A percentile compares a stretch with the other conserved stretches of the same genome.
phyloP scores from a whole-genome alignment of 139 green algal species.

The Prasinococcaceae sp. region DNA sequence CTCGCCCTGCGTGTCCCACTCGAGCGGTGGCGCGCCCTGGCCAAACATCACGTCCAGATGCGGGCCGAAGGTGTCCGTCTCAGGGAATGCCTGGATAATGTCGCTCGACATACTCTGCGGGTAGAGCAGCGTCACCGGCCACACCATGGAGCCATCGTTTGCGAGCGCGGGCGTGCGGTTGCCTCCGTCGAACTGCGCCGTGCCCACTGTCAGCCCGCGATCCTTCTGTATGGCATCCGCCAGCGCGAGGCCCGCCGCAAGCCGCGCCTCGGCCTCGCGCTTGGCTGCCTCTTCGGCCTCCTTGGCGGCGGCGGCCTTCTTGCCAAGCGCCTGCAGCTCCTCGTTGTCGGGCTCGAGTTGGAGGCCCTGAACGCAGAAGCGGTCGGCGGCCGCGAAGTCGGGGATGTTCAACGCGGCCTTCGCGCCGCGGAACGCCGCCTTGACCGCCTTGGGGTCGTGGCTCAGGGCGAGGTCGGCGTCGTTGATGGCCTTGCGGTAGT shows the following conservation, averaged over 20 bases:
- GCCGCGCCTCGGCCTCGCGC: background rate
- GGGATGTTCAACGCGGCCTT: slow-evolving; percentile 48
- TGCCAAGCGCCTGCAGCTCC: slow-evolving; percentile 37
- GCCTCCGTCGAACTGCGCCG: background rate
- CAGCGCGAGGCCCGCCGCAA: slow-evolving; percentile 23
- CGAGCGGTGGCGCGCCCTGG: slow-evolving; percentile 44
- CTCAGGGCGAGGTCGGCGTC: slow-evolving; percentile 34
- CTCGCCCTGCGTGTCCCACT: slow-evolving; percentile 49
- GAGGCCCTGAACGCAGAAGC: slow-evolving; percentile 38
- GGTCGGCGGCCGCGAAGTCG: slow-evolving; percentile 29
- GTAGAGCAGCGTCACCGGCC: slow-evolving; percentile 79
- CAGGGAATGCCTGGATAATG: slow-evolving; percentile 56
- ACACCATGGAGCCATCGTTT: slow-evolving; percentile 14
- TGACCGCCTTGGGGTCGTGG: slow-evolving; percentile 37
- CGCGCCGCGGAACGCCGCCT: slow-evolving; percentile 44
- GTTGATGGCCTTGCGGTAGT: slow-evolving; percentile 52
- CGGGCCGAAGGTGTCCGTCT: slow-evolving; percentile 47
- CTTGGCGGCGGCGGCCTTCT: slow-evolving; percentile 20
- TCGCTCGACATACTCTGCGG: slow-evolving; percentile 65
- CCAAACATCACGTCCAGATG: slow-evolving; percentile 66
- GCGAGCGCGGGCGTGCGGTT: background rate
- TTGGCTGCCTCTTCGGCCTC: background rate
- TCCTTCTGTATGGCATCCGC: slow-evolving; percentile 31
- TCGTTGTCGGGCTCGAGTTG: slow-evolving; percentile 32
- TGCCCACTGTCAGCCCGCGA: background rate